Percentiles rank a stretch among this genome's conserved stretches.
Conservation (phyloP, 1,139 yeast genomes). For the Suhomyces ambrosiae region DNA sequence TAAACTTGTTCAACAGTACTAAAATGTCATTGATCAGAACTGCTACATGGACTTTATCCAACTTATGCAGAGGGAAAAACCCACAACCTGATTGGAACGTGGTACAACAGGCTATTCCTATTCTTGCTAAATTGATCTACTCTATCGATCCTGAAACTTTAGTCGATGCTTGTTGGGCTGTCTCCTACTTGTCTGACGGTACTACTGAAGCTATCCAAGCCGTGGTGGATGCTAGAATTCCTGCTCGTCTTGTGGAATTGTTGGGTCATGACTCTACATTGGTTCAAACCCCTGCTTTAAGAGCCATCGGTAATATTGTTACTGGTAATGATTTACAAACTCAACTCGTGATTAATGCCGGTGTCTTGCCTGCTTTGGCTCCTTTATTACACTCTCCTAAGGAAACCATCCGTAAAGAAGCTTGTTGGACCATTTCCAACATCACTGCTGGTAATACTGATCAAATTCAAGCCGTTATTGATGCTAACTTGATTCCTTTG, state of each 20-base stretch:
- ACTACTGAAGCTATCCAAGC: conserved; percentile 93
- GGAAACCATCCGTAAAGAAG: conserved; percentile 93
- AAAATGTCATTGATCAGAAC: conserved; percentile 90
- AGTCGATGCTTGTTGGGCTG: conserved; percentile 99
- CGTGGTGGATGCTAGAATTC: conserved; percentile 94
- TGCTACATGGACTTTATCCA: conserved; percentile 97
- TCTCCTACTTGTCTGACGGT: conserved; percentile 92
- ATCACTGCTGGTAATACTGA: conserved; percentile 96
- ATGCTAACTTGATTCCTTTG: conserved; percentile 91
- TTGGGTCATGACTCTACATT: conserved; percentile 79
- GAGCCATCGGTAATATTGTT: conserved; percentile 97
- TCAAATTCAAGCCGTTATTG: conserved; percentile 96
- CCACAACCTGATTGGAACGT: conserved; percentile 96
- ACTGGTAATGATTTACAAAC: conserved; percentile 97
- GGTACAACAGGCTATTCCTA: conserved; percentile 87
- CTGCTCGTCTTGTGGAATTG: conserved; percentile 89
- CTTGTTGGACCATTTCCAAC: conserved; percentile 98
- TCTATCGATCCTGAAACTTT: conserved; percentile 90
- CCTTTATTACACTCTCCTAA: conserved; percentile 81
- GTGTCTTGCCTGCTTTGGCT: conserved; percentile 83
- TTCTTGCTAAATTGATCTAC: conserved; percentile 86
- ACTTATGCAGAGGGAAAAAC: conserved; percentile 92
- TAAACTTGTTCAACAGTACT: conserved; percentile 74
- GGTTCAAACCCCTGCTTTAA: conserved; percentile 95
- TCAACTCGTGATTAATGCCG: conserved; percentile 90